Evolutionary conservation across 805 yeast species (phyloP).

Genomic region (Pichia deserticola): DNA sequence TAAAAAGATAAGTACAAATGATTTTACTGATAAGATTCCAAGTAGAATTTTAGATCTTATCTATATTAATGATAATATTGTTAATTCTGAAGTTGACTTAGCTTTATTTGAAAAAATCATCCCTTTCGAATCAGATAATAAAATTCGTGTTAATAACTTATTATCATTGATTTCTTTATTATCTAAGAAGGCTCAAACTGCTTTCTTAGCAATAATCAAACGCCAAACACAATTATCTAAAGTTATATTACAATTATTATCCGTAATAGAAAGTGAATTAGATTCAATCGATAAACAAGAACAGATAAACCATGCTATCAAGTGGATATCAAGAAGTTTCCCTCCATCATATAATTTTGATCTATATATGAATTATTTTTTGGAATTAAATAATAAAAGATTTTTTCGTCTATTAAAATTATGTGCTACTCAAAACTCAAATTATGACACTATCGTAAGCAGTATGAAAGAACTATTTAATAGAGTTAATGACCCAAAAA

Average conservation of each 20-base stretch:
- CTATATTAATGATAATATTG: constrained; percentile 63
- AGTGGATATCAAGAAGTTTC: constrained; percentile 53
- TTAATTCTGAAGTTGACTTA: constrained; percentile 59
- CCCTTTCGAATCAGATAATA: constrained; percentile 41
- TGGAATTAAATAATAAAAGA: constrained; percentile 50
- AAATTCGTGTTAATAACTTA: constrained; percentile 45
- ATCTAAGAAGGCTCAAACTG: constrained; percentile 49
- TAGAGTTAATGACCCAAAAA: constrained; percentile 46
- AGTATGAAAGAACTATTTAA: constrained; percentile 56
- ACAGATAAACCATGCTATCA: constrained; percentile 44
- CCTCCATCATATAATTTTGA: constrained; percentile 44
- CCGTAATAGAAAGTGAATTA: constrained; percentile 37
- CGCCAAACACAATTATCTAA: constrained; percentile 58
- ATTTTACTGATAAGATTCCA: constrained; percentile 48
- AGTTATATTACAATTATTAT: constrained; percentile 43
- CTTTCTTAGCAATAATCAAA: constrained; percentile 61
- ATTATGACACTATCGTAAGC: constrained; percentile 50
- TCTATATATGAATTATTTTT: constrained; percentile 46
- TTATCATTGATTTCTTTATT: constrained; percentile 41
- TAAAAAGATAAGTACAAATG: constrained; percentile 20
- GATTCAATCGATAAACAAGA: constrained; percentile 24
- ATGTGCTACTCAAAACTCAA: constrained; percentile 47
- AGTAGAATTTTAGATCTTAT: constrained; percentile 54
- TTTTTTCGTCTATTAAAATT: constrained; percentile 46
- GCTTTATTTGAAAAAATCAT: constrained; percentile 52